phyloP scores from a whole-genome alignment of 2,329 filamentous ascomycete species.

The Hypoxylon sp. region DNA sequence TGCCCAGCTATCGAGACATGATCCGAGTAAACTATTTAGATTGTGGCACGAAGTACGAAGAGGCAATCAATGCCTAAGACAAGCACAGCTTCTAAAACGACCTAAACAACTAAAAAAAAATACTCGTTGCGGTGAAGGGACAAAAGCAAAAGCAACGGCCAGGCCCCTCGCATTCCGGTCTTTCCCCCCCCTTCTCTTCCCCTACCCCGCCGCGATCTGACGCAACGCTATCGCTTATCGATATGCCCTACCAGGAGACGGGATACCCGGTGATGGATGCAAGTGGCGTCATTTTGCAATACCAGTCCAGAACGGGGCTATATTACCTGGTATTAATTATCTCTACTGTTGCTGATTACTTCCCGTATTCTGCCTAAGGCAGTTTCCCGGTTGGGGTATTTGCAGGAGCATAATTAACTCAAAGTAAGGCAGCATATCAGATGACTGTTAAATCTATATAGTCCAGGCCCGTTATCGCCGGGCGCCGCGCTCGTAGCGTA shows the following conservation, averaged over 20 bases:
- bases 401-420: slow-evolving; percentile 41
- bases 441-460: slow-evolving; percentile 34
- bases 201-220: slow-evolving; percentile 45
- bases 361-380: slow-evolving; percentile 33
- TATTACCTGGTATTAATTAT: slow-evolving; percentile 41
- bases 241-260: slow-evolving; percentile 45
- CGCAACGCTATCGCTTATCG: slow-evolving; percentile 42
- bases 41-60: slow-evolving; percentile 19
- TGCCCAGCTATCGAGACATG: slow-evolving; percentile 10
- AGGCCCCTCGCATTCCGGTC: slow-evolving; percentile 9
- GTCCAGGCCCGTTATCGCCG: slow-evolving; percentile 38
- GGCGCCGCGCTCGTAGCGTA: slow-evolving; percentile 29
- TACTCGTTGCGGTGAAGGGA: too few relatives aligned
- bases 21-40: slow-evolving; percentile 2
- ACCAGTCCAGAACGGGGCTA: slow-evolving; percentile 28
- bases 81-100: slow-evolving; percentile 16
- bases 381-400: slow-evolving; percentile 32
- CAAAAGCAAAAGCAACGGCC: slow-evolving; percentile 22
- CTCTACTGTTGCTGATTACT: slow-evolving; percentile 37
- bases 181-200: slow-evolving; percentile 13
- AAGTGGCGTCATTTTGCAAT: slow-evolving; percentile 42
- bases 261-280: slow-evolving; percentile 35
- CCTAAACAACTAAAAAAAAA: slow-evolving; percentile 4
- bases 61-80: slow-evolving; percentile 22
- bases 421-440: slow-evolving; percentile 42